Evolutionary conservation across 2,329 filamentous ascomycete species (phyloP), one percentile per base, ranked within the genome.

Genomic region (Aureobasidium sp.): DNA sequence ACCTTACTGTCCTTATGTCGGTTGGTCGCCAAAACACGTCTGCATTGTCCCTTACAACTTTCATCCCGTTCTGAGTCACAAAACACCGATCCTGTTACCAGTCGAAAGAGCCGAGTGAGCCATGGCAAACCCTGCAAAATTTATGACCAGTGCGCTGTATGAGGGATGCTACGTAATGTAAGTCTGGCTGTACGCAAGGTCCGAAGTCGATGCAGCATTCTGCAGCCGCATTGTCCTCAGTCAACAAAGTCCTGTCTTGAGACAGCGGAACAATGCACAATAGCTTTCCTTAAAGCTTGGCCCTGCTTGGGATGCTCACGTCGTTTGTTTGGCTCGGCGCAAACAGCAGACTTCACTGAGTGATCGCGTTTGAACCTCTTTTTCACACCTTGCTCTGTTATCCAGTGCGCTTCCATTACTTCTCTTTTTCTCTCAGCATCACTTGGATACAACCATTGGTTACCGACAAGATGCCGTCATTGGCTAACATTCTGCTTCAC

Each of bases 401-500:
- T 20, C 31, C 8, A 25, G 48, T 25, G 17, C 36, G 8, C 57
- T 7, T 17, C 37, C 12, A 49, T 22, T 25, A 22, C 27, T 17
- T 20, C 22, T 12, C 20, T 25, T 48, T 56, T 58, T 6, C 53
- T 14, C 14, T 9, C n/a, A 15, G 14, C 36, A 36, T 25, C n/a
- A 36, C 12, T 58, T 58, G 55, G 42, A 48, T 58, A 39, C 36
- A 25, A 37, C 31, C 4, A 3, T n/a, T 31, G 14, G n/a, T 15
- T 6, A 22, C 29, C 42, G 14, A 31, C 36, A 48, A 48, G n/a
- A 60, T 60, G 57, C 44, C 44, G 12, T 49, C 44, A 15, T 58
- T 57, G 61, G 47, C 64, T 64, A 65, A 62, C 20, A 61, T 61
- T 41, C 41, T 65, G 41, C 62, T 59, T 37, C 62, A 61, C 39